Base-by-base conservation (phyloP, 257 asterid genomes). In the Nicotiana noctiflora region DNA sequence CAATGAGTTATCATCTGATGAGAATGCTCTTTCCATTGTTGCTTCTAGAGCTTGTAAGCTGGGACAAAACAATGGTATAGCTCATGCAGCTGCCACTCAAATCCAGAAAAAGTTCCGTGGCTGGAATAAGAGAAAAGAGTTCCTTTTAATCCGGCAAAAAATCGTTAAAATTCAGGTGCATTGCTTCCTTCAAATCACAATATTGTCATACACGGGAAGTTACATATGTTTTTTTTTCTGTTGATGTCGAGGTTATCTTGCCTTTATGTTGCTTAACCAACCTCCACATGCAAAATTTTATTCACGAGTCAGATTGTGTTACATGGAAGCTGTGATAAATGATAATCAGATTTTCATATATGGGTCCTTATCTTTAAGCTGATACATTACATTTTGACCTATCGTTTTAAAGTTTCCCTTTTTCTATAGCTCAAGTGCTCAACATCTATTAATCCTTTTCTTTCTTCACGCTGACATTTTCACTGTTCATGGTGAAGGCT, bases 31-130 rank as follows among this genome's bases (percentile, higher is more conserved):
- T 88, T 88, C 95, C 55, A 86, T 93, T 80, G 60, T 92, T 27
- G 89, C 91, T 82, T 86, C 88, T 81, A 92, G 81, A 86, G 74
- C 89, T 64, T 86, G 92, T 77, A 90, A 97, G 91, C 75, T 85
- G 40, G 89, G 94, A 80, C 87, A 81, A 76, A 64, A 88, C 80
- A 89, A 88, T 72, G 86, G 92, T 64, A 82, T 55, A 88, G 90
- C 86, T 82, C 91, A 89, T 85, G 86, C 93, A 83, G 99, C 99
- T 82, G 99, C 99, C 56, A 25, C 82, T 77, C 90, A 84, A 60
- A 95, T 95, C 84, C 99, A 95, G 93, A 95, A 95, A 82, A 95
- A 92, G 85, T 95, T 84, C 77, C 99, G 99, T 79, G 98, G 99
- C 75, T 95, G 97, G 97, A 92, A 87, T 88, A 93, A 88, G 89